These are phyloP conservation scores for Groenewaldozyma auringiensis DNA, from an alignment of 1,139 yeast species.

Conservation along the genomic window DNA sequence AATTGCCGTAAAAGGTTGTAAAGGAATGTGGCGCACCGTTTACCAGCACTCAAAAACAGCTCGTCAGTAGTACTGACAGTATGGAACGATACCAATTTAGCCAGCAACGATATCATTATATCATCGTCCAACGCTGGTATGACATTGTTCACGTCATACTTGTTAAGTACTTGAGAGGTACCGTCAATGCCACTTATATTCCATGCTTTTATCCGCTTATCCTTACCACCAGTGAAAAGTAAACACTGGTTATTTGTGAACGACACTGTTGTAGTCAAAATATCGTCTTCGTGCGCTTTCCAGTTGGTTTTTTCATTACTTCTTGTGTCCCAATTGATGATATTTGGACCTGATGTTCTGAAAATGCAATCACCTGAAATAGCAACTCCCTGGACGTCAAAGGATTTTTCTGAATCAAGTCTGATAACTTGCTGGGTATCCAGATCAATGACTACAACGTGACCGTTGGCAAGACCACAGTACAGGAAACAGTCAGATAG, in stretches of 20 bases:
- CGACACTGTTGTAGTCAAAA: constrained; percentile 19
- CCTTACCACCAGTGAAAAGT: constrained; percentile 53
- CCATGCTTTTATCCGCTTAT: constrained; percentile 55
- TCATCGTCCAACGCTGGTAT: constrained; percentile 40
- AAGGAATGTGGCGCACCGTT: constrained; percentile 78
- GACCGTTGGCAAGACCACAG: constrained; percentile 70
- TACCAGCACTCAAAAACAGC: constrained; percentile 63
- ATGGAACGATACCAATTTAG: constrained; percentile 55
- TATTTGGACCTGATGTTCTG: constrained; percentile 42
- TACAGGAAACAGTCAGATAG: constrained; percentile 55
- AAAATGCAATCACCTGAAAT: constrained; percentile 46
- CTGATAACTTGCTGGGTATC: constrained; percentile 66
- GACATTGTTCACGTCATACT: neutral
- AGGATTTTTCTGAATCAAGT: constrained; percentile 24
- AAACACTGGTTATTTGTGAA: constrained; percentile 18
- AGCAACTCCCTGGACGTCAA: constrained; percentile 45
- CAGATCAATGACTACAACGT: constrained; percentile 75
- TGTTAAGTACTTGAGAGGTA: neutral
- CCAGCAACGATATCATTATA: constrained; percentile 53
- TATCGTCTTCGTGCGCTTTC: constrained; percentile 31
- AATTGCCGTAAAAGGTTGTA: constrained; percentile 53
- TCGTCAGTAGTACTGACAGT: constrained; percentile 73
- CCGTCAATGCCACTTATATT: constrained; percentile 32
- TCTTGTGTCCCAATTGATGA: constrained; percentile 28
- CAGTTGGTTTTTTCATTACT: constrained; percentile 26